Evolutionary conservation across 2,329 filamentous ascomycete species (phyloP), one percentile per base, ranked within the genome.

Genomic region (Emmonsiellopsis sp.): DNA sequence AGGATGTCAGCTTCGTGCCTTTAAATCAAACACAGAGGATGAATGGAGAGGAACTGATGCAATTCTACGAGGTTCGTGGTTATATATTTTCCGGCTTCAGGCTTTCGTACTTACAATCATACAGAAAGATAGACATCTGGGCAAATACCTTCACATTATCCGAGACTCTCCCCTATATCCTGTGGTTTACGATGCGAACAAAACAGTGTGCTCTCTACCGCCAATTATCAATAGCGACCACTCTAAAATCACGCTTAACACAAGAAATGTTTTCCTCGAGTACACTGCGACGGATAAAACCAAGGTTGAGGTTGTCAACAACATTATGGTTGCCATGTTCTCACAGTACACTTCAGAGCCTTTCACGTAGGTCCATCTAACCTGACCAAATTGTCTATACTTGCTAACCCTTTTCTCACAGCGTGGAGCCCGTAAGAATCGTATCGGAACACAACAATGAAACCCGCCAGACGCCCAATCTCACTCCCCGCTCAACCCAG

Each of bases 171-270:
- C 91, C 5, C 86, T 95, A 43, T 98, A 98, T 70, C 93, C 93
- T 20, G 90, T 95, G 65, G 95, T 98, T 66, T 92, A 90, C 71
- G 93, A 98, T 69, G 82, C 89, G 51, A 87, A 95, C 67, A 80
- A 84, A 43, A 83, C 82, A 44, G 90, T 98, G 37, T 92, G 93
- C 74, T 97, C 92, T 7, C 79, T 98, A 64, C 93, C 93, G 1
- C 93, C 93, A 15, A 97, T 98, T 64, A 98, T 98, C 78, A 98
- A 98, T 75, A 84, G 91, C 64, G 83, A 98, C 66, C 91, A 93
- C 74, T 96, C 91, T 65, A 98, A 98, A 75, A 98, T 98, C 68
- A 89, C 85, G 7, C 75, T 94, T 44, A 76, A 94, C 68, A 97
- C 91, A 55, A 92, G 81, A 67, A 96, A 98, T 65, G 83, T 98